These are phyloP conservation scores for Oropetium thomaeum DNA, from an alignment of 176 grass and related monocot genomes.

Conservation along the genomic window DNA sequence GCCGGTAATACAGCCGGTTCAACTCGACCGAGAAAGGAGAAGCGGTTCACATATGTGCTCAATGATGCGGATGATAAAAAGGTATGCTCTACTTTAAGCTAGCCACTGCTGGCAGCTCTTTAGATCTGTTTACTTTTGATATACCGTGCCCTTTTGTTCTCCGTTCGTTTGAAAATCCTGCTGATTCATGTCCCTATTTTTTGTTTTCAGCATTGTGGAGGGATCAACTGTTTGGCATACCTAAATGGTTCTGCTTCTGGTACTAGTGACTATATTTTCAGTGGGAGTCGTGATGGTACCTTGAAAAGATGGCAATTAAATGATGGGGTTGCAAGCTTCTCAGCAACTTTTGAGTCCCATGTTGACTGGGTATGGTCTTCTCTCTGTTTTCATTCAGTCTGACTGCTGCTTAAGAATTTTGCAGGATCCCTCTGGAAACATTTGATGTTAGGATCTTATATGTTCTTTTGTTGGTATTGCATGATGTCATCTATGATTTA, in stretches of 20 bases:
- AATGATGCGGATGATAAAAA: slow-evolving; percentile 92
- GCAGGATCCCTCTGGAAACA: not conserved
- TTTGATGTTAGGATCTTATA: not conserved
- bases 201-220: slow-evolving; percentile 84
- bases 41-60: slow-evolving; percentile 89
- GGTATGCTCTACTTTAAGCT: slow-evolving; percentile 34
- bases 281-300: slow-evolving; percentile 88
- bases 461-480: not conserved
- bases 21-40: slow-evolving; percentile 92
- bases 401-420: not conserved
- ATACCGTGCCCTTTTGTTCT: not conserved
- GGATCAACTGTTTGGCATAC: slow-evolving; percentile 86
- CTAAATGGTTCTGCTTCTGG: slow-evolving; percentile 58
- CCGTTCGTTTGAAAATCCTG: slow-evolving; percentile 20
- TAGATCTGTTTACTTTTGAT: not conserved
- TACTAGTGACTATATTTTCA: slow-evolving; percentile 84
- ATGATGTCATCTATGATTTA: not conserved
- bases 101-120: not conserved
- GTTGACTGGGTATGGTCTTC: slow-evolving; percentile 84
- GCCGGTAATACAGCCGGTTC: slow-evolving; percentile 65
- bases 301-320: slow-evolving; percentile 90
- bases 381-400: not conserved
- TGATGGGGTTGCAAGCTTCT: slow-evolving; percentile 61
- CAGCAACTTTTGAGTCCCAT: slow-evolving; percentile 95
- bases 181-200: slow-evolving; percentile 25